A percentile compares a stretch with the other conserved stretches of the same genome.
phyloP scores from a whole-genome alignment of 768 basidiomycete species.

The Multifurca ochricompacta region DNA sequence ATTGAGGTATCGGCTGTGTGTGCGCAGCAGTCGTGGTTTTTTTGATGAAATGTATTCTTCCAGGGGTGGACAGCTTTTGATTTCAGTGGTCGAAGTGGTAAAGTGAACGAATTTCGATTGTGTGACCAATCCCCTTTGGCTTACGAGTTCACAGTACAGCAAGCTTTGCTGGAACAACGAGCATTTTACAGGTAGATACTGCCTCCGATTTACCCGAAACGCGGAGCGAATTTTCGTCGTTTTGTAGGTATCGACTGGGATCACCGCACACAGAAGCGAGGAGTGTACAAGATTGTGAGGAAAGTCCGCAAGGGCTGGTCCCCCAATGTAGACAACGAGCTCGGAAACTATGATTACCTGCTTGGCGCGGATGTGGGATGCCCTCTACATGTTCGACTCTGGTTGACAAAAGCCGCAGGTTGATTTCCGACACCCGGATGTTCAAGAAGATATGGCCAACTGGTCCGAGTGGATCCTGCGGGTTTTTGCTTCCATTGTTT shows the following conservation, averaged over 20 bases:
- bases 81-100: constrained; percentile 66
- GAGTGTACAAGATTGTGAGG: constrained; percentile 66
- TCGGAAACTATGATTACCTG: constrained; percentile 84
- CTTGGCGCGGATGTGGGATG: constrained; percentile 61
- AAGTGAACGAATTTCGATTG: constrained; percentile 36
- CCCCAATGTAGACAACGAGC: constrained; percentile 64
- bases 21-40: background rate
- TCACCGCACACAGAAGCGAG: constrained; percentile 49
- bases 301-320: constrained; percentile 76
- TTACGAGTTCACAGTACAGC: constrained; percentile 49
- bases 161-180: constrained; percentile 62
- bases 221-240: background rate
- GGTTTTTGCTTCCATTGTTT: constrained; percentile 24
- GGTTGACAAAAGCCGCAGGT: constrained; percentile 40
- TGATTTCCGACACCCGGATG: constrained; percentile 76
- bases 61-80: constrained; percentile 86
- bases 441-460: constrained; percentile 58
- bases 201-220: background rate
- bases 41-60: constrained; percentile 3
- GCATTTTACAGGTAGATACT: constrained; percentile 62
- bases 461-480: constrained; percentile 80
- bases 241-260: constrained; percentile 77
- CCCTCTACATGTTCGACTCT: background rate
- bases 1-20: constrained; percentile 49
- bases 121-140: background rate